Conservation (phyloP, 306 rosid genomes). For the Malus domestica region DNA sequence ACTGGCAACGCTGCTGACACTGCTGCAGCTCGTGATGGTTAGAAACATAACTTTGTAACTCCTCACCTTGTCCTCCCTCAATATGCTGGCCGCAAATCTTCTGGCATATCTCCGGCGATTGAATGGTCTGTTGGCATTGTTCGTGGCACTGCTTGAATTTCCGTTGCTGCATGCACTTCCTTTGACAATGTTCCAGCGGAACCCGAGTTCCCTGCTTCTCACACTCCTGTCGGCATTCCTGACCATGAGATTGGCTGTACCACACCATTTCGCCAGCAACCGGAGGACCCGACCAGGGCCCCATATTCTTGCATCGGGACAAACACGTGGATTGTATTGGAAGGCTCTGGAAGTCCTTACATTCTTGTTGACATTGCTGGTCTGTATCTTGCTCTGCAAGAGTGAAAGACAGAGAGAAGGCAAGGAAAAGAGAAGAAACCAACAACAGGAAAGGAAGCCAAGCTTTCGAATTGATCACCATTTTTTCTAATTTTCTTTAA, state of each 20-base stretch:
- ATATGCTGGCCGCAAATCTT: too few species aligned
- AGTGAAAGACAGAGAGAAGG: background rate
- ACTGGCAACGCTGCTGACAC: background rate
- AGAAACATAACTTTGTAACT: background rate
- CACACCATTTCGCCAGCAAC: background rate
- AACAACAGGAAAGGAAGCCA: constrained; percentile 8
- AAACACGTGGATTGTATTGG: background rate
- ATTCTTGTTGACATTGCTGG: background rate
- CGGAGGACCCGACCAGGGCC: background rate
- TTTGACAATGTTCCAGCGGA: too few species aligned
- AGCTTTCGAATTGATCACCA: constrained; percentile 7
- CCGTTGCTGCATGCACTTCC: too few species aligned
- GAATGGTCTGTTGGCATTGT: too few species aligned
- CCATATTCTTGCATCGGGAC: background rate
- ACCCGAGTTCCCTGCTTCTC: too few species aligned
- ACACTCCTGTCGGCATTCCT: too few species aligned
- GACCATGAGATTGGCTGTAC: too few species aligned
- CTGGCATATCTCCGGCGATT: too few species aligned
- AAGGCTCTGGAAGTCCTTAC: background rate
- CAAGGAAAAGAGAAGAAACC: constrained; percentile 10
- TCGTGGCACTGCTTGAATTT: too few species aligned
- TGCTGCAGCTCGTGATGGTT: constrained; percentile 1
- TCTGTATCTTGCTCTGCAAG: background rate
- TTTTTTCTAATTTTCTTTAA: background rate
- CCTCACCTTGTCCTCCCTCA: too few species aligned